Conservation (phyloP, 2,329 filamentous ascomycete genomes). For the Thelonectria olida region DNA sequence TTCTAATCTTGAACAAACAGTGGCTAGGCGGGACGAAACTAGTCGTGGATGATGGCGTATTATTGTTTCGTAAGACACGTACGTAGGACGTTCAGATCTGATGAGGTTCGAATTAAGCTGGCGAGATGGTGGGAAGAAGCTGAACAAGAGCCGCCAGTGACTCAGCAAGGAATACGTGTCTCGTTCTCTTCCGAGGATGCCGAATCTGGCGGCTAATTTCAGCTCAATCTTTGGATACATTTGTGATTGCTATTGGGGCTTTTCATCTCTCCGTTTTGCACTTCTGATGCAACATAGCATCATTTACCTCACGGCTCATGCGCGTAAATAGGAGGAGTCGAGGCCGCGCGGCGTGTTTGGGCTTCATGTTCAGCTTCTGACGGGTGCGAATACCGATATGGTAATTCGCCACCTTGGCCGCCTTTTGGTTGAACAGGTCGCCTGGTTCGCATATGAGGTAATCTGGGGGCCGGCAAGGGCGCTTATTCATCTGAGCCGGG, state of each 20-base stretch:
- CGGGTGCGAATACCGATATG: too few species aligned
- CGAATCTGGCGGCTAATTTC: background rate
- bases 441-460: background rate
- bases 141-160: background rate
- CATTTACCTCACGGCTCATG: background rate
- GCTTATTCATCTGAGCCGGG: background rate
- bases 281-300: background rate
- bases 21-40: background rate
- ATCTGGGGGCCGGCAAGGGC: background rate
- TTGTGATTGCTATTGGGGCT: background rate
- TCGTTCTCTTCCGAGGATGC: background rate
- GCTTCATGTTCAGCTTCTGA: background rate
- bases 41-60: background rate
- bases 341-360: conserved; percentile 10
- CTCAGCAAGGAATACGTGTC: background rate
- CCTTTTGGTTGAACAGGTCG: background rate
- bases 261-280: background rate
- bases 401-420: background rate
- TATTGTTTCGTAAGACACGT: background rate
- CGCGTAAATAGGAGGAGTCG: background rate
- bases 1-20: background rate
- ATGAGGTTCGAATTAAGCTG: background rate
- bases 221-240: background rate
- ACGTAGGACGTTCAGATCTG: background rate
- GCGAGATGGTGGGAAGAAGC: background rate